A percentile compares a stretch with the other conserved stretches of the same genome.
phyloP scores from a whole-genome alignment of 2,329 filamentous ascomycete genomes.

The Graphilbum fragrans region DNA sequence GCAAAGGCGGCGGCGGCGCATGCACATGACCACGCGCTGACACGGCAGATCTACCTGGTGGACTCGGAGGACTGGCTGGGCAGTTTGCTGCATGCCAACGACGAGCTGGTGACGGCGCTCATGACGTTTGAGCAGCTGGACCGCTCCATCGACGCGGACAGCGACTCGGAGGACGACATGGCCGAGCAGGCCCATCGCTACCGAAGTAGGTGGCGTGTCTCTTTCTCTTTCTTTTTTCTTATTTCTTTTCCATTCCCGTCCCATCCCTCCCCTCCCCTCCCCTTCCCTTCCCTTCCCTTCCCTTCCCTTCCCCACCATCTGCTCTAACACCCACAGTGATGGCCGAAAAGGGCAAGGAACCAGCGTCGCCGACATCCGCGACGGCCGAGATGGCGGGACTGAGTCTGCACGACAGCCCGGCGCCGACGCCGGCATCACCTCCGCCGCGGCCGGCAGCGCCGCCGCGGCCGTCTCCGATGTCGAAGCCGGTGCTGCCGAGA shows the following conservation, averaged over 20 bases:
- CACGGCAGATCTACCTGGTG: slow-evolving; percentile 64
- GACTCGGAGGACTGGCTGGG: slow-evolving; percentile 89
- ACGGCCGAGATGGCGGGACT: slow-evolving; percentile 30
- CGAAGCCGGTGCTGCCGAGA: slow-evolving; percentile 35
- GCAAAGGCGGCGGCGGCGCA: no score
- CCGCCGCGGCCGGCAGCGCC: slow-evolving; percentile 25
- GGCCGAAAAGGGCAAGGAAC: slow-evolving; percentile 36
- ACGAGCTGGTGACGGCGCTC: slow-evolving; percentile 84
- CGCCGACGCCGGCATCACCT: slow-evolving; percentile 19
- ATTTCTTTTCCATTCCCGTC: not conserved
- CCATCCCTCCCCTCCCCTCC: not conserved
- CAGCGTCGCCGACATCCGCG: slow-evolving; percentile 28
- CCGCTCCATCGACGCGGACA: slow-evolving; percentile 65
- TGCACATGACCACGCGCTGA: slow-evolving; percentile 4
- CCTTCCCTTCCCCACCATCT: not conserved
- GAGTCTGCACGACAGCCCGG: slow-evolving; percentile 19
- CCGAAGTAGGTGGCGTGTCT: slow-evolving; percentile 32
- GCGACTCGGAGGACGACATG: slow-evolving; percentile 56
- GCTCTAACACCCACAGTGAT: slow-evolving; percentile 32
- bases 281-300: not conserved
- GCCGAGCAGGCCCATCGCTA: slow-evolving; percentile 56
- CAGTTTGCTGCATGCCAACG: slow-evolving; percentile 82
- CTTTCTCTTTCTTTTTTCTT: slow-evolving; percentile 8
- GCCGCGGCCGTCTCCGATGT: slow-evolving; percentile 30
- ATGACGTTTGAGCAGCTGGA: slow-evolving; percentile 95